A percentile compares a stretch with the other conserved stretches of the same genome.
Evolutionary conservation across 2,329 filamentous ascomycete genomes (phyloP).

Genomic region (Claviceps purpurea): DNA sequence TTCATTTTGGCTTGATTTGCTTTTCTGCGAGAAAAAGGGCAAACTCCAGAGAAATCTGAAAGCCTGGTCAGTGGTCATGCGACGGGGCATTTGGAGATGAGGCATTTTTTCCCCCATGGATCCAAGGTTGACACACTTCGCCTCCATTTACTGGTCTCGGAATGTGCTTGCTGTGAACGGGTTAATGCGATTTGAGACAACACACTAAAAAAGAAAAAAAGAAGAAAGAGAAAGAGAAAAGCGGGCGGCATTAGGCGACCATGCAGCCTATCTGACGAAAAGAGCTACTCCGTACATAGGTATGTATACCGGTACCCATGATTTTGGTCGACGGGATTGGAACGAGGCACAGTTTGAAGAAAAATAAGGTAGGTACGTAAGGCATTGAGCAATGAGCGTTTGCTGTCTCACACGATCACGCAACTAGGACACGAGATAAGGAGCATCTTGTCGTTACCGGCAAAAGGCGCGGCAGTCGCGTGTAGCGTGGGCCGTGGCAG

Average conservation of each 20-base stretch:
- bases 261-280: background rate
- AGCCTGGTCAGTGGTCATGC: background rate
- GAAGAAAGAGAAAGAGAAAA: background rate
- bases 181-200: background rate
- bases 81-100: background rate
- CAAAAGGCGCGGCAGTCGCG: background rate
- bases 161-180: background rate
- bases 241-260: background rate
- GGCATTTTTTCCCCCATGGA: background rate
- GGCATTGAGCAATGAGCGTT: too few relatives aligned
- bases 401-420: too few relatives aligned
- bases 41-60: background rate
- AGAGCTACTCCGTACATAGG: background rate
- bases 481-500: background rate
- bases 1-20: background rate
- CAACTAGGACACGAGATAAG: background rate
- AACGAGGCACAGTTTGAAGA: background rate
- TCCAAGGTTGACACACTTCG: background rate
- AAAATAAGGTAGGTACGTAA: background rate
- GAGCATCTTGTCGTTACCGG: background rate
- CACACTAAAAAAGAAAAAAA: too few relatives aligned
- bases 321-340: background rate
- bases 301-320: background rate
- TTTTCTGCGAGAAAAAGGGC: background rate
- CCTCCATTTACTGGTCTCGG: background rate